Evolutionary conservation across 495 filamentous ascomycete genomes (phyloP).

Genomic region (Talaromyces liani): DNA sequence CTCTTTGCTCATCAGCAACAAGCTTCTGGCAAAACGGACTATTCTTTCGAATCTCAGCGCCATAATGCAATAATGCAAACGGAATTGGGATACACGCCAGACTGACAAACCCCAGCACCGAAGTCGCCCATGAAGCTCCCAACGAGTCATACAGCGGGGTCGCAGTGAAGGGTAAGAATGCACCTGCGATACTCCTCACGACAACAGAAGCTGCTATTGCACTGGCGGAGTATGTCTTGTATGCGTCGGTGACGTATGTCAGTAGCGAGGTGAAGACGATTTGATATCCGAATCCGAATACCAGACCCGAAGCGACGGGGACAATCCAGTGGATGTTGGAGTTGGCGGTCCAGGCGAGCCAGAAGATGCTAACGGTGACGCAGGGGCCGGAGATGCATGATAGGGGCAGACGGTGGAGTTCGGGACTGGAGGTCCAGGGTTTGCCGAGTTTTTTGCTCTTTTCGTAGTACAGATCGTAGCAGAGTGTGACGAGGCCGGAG

Average conservation of each 20-base stretch:
- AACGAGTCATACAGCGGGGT: conserved; percentile 31
- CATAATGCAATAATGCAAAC: conserved; percentile 29
- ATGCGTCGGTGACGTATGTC: conserved; percentile 74
- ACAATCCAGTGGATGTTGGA: conserved; percentile 52
- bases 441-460: conserved; percentile 28
- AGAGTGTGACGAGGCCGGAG: conserved; percentile 34
- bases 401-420: conserved; percentile 58
- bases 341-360: conserved; percentile 62
- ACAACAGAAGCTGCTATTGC: conserved; percentile 60
- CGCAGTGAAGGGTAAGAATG: conserved; percentile 41
- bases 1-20: neutral
- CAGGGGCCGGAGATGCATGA: conserved; percentile 59
- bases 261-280: conserved; percentile 60
- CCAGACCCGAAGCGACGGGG: conserved; percentile 54
- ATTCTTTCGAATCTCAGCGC: conserved; percentile 26
- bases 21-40: conserved; percentile 36
- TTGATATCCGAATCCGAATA: conserved; percentile 64
- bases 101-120: conserved; percentile 37
- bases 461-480: conserved; percentile 48
- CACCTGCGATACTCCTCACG: conserved; percentile 54
- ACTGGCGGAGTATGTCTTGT: conserved; percentile 61
- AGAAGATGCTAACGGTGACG: conserved; percentile 58
- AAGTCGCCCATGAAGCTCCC: conserved; percentile 38
- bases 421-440: conserved; percentile 41
- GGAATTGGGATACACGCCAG: conserved; percentile 35